Evolutionary conservation across 345 rosid species (phyloP).

Genomic region (Citrus cavaleriei): DNA sequence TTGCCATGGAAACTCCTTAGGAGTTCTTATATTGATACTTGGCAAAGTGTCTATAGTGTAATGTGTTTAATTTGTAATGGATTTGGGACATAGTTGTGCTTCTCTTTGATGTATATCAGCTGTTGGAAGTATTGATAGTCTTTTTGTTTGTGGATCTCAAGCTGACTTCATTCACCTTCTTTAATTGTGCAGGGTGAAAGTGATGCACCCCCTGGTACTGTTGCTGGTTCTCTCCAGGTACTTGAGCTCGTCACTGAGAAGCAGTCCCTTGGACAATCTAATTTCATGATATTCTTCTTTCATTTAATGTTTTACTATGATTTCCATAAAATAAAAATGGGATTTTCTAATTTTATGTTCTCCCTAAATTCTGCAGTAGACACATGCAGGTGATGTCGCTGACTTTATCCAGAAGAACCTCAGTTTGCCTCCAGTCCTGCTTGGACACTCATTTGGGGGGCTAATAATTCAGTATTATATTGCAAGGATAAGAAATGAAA

Average conservation of each 20-base stretch:
- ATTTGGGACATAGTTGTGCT: neutral
- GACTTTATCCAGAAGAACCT: constrained; percentile 60
- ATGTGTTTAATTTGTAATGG: neutral
- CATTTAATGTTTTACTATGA: neutral
- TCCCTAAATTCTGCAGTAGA: constrained; percentile 54
- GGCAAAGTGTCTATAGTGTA: neutral
- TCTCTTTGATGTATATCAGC: neutral
- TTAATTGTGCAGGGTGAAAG: constrained; percentile 70
- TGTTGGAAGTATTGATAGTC: no score
- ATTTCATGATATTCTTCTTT: neutral
- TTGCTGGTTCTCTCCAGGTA: constrained; percentile 86
- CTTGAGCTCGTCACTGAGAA: constrained; percentile 7
- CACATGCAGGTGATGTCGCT: constrained; percentile 83
- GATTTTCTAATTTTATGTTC: constrained; percentile 14
- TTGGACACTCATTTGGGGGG: constrained; percentile 95
- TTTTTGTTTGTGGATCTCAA: neutral
- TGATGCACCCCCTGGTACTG: constrained; percentile 57
- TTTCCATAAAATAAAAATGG: neutral
- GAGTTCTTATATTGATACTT: neutral
- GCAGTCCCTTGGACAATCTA: neutral
- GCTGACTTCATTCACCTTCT: constrained; percentile 12
- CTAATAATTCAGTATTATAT: constrained; percentile 75
- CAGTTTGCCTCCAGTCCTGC: constrained; percentile 54
- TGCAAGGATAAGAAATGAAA: constrained; percentile 43
- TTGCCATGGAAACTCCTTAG: neutral